Conservation (phyloP, 306 rosid genomes). For the Vigna hirtella region DNA sequence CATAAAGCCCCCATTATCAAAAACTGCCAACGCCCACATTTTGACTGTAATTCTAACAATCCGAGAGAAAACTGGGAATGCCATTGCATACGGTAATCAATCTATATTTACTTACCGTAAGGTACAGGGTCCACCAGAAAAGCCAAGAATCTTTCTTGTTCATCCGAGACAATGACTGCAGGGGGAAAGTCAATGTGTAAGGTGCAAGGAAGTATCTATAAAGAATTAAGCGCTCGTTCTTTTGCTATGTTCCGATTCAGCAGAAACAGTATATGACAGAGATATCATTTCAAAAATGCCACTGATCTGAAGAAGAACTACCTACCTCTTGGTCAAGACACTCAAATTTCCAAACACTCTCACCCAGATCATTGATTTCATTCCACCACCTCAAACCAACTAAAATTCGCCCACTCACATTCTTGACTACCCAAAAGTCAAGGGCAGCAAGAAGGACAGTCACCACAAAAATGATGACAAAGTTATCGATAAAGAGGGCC, state of each 20-base stretch:
- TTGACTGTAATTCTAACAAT: background rate
- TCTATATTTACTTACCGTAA: slow-evolving; percentile 65
- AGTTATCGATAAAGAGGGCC: slow-evolving; percentile 79
- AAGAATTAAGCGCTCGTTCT: slow-evolving; percentile 27
- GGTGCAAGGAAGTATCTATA: slow-evolving; percentile 13
- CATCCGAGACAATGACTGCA: slow-evolving; percentile 89
- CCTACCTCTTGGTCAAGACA: slow-evolving; percentile 96
- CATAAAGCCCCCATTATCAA: background rate
- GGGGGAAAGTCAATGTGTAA: slow-evolving; percentile 21
- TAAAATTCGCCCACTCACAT: slow-evolving; percentile 95
- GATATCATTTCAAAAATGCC: slow-evolving; percentile 18
- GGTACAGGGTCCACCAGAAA: slow-evolving; percentile 97
- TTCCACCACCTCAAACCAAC: slow-evolving; percentile 99
- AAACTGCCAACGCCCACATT: background rate
- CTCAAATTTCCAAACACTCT: slow-evolving; percentile 98
- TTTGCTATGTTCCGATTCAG: slow-evolving; percentile 21
- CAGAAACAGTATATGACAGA: background rate
- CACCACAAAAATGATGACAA: slow-evolving; percentile 97
- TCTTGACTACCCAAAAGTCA: slow-evolving; percentile 99
- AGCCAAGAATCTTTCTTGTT: slow-evolving; percentile 98
- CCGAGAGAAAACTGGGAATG: background rate
- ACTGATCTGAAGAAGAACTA: slow-evolving; percentile 24
- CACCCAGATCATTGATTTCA: slow-evolving; percentile 95
- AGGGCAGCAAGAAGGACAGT: slow-evolving; percentile 96
- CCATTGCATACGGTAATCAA: slow-evolving; percentile 15